Base-by-base conservation (phyloP, 257 asterid species). In the Solanum sparsipilum region DNA sequence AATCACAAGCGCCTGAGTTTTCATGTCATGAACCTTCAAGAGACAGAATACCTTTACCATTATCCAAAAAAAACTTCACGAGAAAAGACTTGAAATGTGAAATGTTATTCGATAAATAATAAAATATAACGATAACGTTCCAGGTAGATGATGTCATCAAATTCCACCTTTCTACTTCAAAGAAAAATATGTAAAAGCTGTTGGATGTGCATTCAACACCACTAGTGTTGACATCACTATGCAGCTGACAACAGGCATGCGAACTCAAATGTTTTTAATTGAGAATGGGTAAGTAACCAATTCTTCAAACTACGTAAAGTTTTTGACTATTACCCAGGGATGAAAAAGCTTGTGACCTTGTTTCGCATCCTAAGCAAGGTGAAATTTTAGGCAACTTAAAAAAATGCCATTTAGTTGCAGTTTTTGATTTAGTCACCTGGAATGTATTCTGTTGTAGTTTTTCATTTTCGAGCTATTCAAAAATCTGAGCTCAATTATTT, bases 1-100 rank as follows among this genome's bases (percentile, higher is more conserved):
- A 87, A 96, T 67, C 83, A 94, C 89, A 78, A 96, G 95, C 27
- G 98, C 94, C 76, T 91, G 91, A 41, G 88, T 90, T 92, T 89
- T 93, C 98, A 95, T 89, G 84, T 94, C 95, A 82, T 81, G 91
- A 16, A 93, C 89, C 99, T 96, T 93, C 87, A 89, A 27, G 27
- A 81, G 2, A 44, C 38, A 21, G 10, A 23, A 74, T 21, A 74
- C 31, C 9, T 74, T 58, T 35, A 74, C 3, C 31, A 11, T 74
- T 74, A 74, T 74, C 83, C 52, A 21, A 74, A 21, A 74, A 74
- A 74, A 21, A 5, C 44, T 21, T 12, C 48, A 74, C 15, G 20
- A 36, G 52, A 74, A 4, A 58, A n/a, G 60, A 76, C 60, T 38
- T 41, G 10, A 81, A 29, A 9, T 81, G 20, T 46, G 68, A 29